These are phyloP conservation scores for Raphidocelis subcapitata DNA, from an alignment of 139 green algal species.

Conservation along the genomic window DNA sequence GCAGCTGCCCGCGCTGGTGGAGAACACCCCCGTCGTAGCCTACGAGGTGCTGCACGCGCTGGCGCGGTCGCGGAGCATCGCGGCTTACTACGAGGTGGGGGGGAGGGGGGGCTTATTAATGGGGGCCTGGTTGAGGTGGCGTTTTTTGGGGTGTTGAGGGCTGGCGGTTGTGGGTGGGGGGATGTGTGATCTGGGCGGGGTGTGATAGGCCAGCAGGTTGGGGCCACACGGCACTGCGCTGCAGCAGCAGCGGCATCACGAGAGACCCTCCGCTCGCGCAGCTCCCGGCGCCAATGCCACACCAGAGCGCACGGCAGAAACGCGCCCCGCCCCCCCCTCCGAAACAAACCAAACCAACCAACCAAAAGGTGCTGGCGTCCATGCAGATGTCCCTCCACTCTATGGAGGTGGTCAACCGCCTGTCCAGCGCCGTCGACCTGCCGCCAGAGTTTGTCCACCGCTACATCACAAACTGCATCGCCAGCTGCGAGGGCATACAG, in stretches of 20 bases:
- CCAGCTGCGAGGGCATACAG: constrained; percentile 69
- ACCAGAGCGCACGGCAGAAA: too few relatives aligned
- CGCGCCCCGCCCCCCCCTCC: too few relatives aligned
- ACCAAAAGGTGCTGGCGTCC: constrained; percentile 57
- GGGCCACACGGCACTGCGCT: too few relatives aligned
- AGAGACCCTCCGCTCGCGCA: too few relatives aligned
- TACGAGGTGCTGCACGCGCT: constrained; percentile 59
- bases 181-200: too few relatives aligned
- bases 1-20: constrained; percentile 64
- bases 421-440: constrained; percentile 66
- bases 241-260: too few relatives aligned
- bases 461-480: constrained; percentile 91
- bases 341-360: too few relatives aligned
- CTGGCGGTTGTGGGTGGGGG: constrained; percentile 51
- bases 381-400: constrained; percentile 79
- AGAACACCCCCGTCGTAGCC: constrained; percentile 69
- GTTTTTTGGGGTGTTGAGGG: constrained; percentile 54
- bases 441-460: constrained; percentile 79
- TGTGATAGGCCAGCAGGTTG: too few relatives aligned
- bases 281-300: too few relatives aligned
- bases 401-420: constrained; percentile 90
- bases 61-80: constrained; percentile 11
- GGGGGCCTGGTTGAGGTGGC: neutral
- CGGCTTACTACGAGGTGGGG: constrained; percentile 31
- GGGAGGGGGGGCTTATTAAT: neutral